These are phyloP conservation scores for Penicillium sp. DNA, from an alignment of 2,329 filamentous ascomycete species.

Conservation along the genomic window DNA sequence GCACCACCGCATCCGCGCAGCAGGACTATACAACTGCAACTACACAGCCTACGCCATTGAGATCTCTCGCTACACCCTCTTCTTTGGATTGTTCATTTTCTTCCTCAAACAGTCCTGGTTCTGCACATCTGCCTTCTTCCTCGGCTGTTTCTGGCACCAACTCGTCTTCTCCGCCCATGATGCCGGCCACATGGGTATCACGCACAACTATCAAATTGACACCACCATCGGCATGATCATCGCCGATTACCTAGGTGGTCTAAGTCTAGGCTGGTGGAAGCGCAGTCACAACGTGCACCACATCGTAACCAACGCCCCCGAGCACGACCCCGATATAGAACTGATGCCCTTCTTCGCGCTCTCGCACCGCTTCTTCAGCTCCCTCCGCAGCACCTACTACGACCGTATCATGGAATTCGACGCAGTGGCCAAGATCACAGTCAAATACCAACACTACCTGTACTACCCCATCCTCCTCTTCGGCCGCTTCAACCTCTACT, in stretches of 20 bases:
- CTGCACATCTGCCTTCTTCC: constrained; percentile 64
- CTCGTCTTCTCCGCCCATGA: constrained; percentile 89
- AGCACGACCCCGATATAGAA: constrained; percentile 93
- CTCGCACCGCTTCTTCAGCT: constrained; percentile 75
- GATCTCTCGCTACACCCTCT: constrained; percentile 62
- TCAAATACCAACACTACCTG: constrained; percentile 71
- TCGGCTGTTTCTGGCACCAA: constrained; percentile 88
- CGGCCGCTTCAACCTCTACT: constrained; percentile 83
- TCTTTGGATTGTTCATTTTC: constrained; percentile 52
- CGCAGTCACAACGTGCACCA: constrained; percentile 93
- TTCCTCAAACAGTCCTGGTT: constrained; percentile 66
- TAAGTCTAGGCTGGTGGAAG: constrained; percentile 96
- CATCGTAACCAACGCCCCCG: constrained; percentile 88
- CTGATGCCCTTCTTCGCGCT: constrained; percentile 84
- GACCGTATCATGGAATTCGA: constrained; percentile 76
- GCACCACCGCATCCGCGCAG: constrained; percentile 47
- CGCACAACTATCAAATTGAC: constrained; percentile 79
- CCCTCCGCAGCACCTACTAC: constrained; percentile 75
- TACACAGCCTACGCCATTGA: constrained; percentile 75
- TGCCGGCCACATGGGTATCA: constrained; percentile 94
- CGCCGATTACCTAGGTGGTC: constrained; percentile 80
- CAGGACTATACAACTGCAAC: constrained; percentile 76
- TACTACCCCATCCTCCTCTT: constrained; percentile 80
- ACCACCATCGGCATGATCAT: constrained; percentile 83
- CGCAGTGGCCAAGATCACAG: constrained; percentile 63